phyloP scores from a whole-genome alignment of 169 alveolate species.

The Eimeria acervulina region DNA sequence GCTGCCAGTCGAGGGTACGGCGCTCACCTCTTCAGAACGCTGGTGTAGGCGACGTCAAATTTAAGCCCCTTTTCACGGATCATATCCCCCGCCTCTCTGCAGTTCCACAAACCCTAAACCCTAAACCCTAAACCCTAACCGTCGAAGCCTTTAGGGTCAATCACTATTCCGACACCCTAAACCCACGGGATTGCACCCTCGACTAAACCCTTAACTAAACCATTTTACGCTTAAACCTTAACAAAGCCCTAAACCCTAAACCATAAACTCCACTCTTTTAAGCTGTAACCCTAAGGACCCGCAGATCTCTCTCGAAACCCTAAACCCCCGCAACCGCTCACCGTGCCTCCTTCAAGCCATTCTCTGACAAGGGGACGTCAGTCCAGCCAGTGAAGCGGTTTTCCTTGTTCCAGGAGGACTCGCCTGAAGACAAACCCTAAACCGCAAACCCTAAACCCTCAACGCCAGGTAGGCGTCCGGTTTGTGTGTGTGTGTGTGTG shows the following conservation, averaged over 20 bases:
- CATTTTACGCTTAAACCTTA: background rate
- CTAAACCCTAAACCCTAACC: background rate
- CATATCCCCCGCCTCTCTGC: constrained; percentile 95
- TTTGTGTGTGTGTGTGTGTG: too few relatives aligned
- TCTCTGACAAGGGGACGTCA: constrained; percentile 96
- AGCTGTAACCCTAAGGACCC: too few relatives aligned
- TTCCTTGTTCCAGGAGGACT: constrained; percentile 97
- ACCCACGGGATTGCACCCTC: too few relatives aligned
- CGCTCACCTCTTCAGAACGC: constrained; percentile 97
- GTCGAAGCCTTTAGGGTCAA: background rate
- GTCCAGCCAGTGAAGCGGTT: constrained; percentile 99
- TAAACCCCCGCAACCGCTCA: constrained; percentile 48
- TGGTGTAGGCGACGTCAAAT: constrained; percentile 97
- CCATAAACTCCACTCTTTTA: background rate
- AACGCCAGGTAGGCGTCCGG: background rate
- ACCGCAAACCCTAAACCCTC: background rate
- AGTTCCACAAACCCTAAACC: constrained; percentile 17
- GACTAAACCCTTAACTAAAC: background rate
- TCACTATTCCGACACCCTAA: background rate
- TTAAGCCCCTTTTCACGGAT: constrained; percentile 92
- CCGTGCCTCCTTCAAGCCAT: constrained; percentile 97
- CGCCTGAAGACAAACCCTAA: constrained; percentile 91
- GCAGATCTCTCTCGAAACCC: background rate
- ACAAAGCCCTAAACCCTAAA: background rate
- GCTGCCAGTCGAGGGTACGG: background rate